Percentiles rank a stretch among this genome's conserved stretches.
phyloP scores from a whole-genome alignment of 371 early-diverging fungal genomes.

The Lichtheimia ramosa region DNA sequence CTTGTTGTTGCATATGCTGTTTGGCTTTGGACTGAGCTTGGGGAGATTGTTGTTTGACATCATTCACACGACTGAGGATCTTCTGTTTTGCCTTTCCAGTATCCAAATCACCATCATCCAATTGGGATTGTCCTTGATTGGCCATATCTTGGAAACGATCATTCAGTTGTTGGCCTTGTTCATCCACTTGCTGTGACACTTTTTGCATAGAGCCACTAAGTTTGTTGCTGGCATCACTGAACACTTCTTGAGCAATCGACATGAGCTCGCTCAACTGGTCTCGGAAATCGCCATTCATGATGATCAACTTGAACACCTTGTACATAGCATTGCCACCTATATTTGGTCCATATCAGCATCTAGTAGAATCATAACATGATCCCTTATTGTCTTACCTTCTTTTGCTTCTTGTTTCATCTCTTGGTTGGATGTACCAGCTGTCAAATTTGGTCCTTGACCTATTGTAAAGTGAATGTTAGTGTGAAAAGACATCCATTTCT shows the following conservation, averaged over 20 bases:
- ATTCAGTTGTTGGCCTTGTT: not conserved
- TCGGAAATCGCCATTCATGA: constrained; percentile 57
- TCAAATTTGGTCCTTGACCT: not conserved
- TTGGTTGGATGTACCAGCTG: constrained; percentile 1
- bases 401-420: constrained; percentile 25
- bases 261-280: constrained; percentile 47
- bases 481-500: too few species aligned
- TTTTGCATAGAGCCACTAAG: constrained; percentile 26
- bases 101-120: not conserved
- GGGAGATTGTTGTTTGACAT: not conserved
- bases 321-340: constrained; percentile 36
- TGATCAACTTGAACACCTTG: constrained; percentile 45
- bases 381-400: constrained; percentile 16
- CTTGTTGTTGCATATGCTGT: not conserved
- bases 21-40: not conserved
- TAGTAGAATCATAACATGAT: too few species aligned
- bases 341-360: not conserved
- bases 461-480: not conserved
- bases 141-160: constrained; percentile 5
- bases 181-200: constrained; percentile 18
- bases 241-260: constrained; percentile 48
- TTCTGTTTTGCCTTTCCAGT: not conserved
- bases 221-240: constrained; percentile 39
- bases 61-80: not conserved
- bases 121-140: not conserved